Evolutionary conservation across 768 basidiomycete species (phyloP).

Genomic region (Amanita pseudoporphyria): DNA sequence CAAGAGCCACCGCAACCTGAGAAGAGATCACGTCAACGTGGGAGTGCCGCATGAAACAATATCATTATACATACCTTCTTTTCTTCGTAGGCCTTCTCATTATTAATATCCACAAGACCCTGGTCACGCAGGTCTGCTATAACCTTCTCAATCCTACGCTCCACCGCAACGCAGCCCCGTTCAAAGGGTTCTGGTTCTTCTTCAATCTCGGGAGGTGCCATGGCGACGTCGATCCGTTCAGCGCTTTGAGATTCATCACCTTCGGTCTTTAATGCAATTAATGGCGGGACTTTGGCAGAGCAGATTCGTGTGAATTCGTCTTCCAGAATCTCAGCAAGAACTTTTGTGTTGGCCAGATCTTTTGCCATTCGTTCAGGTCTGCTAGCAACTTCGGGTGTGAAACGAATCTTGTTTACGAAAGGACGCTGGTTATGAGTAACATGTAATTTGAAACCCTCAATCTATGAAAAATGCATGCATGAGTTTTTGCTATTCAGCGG

Average conservation of each 20-base stretch:
- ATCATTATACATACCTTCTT: slow-evolving; percentile 50
- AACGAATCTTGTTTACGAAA: slow-evolving; percentile 68
- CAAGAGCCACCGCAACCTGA: slow-evolving; percentile 75
- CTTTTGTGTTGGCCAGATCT: slow-evolving; percentile 70
- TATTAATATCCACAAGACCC: slow-evolving; percentile 44
- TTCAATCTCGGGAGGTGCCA: slow-evolving; percentile 21
- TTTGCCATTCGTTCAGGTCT: slow-evolving; percentile 71
- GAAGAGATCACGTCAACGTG: slow-evolving; percentile 14
- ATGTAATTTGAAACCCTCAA: slow-evolving; percentile 92
- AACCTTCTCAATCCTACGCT: slow-evolving; percentile 71
- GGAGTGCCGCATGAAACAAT: slow-evolving; percentile 7
- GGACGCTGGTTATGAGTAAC: slow-evolving; percentile 75
- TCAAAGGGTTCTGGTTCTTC: slow-evolving; percentile 51
- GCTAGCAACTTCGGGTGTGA: slow-evolving; percentile 75
- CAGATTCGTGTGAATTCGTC: slow-evolving; percentile 51
- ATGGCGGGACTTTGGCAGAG: slow-evolving; percentile 25
- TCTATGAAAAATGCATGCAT: slow-evolving; percentile 34
- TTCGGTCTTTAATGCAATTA: slow-evolving; percentile 16
- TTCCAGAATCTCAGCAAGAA: slow-evolving; percentile 67
- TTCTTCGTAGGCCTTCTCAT: slow-evolving; percentile 56
- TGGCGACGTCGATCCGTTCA: slow-evolving; percentile 15
- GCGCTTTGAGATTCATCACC: slow-evolving; percentile 16
- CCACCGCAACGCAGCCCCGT: slow-evolving; percentile 69
- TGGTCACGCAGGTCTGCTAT: slow-evolving; percentile 62
- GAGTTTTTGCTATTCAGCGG: slow-evolving; percentile 1